Percentiles rank a stretch among this genome's conserved stretches.
Conservation (phyloP, 2,329 filamentous ascomycete genomes). For the Xylaria sp. region DNA sequence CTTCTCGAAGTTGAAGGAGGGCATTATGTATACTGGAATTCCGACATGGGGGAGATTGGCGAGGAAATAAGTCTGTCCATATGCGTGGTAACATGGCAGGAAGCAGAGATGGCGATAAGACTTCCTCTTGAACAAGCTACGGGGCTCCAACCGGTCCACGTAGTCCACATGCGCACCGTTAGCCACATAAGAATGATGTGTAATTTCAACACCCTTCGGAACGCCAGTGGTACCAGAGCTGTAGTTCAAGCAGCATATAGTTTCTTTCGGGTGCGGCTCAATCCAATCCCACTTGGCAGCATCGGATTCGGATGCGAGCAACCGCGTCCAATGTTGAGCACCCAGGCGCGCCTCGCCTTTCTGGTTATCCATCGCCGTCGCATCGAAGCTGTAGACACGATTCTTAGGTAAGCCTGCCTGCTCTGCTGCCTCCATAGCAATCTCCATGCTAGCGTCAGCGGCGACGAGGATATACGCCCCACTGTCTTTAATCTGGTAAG, state of each 20-base stretch:
- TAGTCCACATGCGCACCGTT: slow-evolving; percentile 68
- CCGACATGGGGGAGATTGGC: slow-evolving; percentile 60
- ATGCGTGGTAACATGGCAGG: slow-evolving; percentile 78
- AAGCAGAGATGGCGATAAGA: slow-evolving; percentile 63
- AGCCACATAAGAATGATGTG: slow-evolving; percentile 77
- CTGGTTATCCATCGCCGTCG: slow-evolving; percentile 46
- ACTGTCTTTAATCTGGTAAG: slow-evolving; percentile 76
- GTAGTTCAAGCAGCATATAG: slow-evolving; percentile 77
- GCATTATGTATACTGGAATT: slow-evolving; percentile 79
- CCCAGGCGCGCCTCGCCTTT: slow-evolving; percentile 36
- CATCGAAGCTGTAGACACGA: slow-evolving; percentile 71
- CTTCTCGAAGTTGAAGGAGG: slow-evolving; percentile 74
- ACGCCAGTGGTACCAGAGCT: slow-evolving; percentile 79
- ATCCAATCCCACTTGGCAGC: slow-evolving; percentile 69
- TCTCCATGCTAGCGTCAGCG: slow-evolving; percentile 63
- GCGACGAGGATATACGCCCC: slow-evolving; percentile 71
- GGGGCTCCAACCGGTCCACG: slow-evolving; percentile 51
- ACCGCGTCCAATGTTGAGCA: slow-evolving; percentile 38
- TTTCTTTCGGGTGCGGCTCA: slow-evolving; percentile 56
- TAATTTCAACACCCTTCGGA: slow-evolving; percentile 83
- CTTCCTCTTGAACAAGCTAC: slow-evolving; percentile 51
- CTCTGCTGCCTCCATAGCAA: slow-evolving; percentile 69
- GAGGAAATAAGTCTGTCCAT: slow-evolving; percentile 73
- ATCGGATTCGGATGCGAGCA: slow-evolving; percentile 41
- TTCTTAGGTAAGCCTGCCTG: slow-evolving; percentile 59